phyloP scores from a whole-genome alignment of 108 stramenopile genomes.

The Conticribra weissflogii region DNA sequence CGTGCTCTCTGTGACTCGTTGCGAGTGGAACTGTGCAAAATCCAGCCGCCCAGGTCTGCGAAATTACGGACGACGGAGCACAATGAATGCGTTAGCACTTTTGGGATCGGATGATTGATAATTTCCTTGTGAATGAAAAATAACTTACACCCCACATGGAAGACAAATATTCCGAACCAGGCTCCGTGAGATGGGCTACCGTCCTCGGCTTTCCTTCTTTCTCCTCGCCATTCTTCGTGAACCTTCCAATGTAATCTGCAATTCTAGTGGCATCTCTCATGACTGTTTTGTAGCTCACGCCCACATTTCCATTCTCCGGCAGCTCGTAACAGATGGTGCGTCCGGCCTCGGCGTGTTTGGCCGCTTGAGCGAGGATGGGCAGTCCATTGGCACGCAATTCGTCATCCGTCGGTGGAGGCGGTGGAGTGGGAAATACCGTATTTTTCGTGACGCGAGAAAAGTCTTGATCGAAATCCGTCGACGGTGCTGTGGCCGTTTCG shows the following conservation, averaged over 20 bases:
- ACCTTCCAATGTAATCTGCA: not conserved
- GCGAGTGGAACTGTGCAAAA: conserved; percentile 44
- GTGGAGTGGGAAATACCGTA: conserved; percentile 13
- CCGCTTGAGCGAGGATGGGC: conserved; percentile 22
- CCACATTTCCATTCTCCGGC: conserved; percentile 15
- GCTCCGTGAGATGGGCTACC: conserved; percentile 42
- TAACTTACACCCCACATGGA: conserved; percentile 43
- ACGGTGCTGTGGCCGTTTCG: not conserved
- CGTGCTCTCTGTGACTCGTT: conserved; percentile 37
- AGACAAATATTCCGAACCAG: conserved; percentile 49
- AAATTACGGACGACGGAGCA: not conserved
- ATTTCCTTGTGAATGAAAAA: too few species aligned
- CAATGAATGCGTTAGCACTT: too few species aligned
- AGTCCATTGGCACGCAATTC: conserved; percentile 15
- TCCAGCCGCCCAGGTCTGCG: conserved; percentile 33
- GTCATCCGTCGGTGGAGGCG: conserved; percentile 15
- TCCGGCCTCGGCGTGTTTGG: conserved; percentile 18
- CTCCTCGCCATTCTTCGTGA: conserved; percentile 7
- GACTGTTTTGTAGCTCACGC: conserved; percentile 10
- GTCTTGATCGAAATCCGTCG: not conserved
- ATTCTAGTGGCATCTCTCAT: conserved; percentile 11
- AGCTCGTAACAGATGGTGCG: conserved; percentile 18
- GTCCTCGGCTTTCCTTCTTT: conserved; percentile 15
- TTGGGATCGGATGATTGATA: too few species aligned
- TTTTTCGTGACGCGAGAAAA: conserved; percentile 1